These are phyloP conservation scores for Penicillium psychrosexuale DNA, from an alignment of 2,329 filamentous ascomycete species.

Conservation along the genomic window DNA sequence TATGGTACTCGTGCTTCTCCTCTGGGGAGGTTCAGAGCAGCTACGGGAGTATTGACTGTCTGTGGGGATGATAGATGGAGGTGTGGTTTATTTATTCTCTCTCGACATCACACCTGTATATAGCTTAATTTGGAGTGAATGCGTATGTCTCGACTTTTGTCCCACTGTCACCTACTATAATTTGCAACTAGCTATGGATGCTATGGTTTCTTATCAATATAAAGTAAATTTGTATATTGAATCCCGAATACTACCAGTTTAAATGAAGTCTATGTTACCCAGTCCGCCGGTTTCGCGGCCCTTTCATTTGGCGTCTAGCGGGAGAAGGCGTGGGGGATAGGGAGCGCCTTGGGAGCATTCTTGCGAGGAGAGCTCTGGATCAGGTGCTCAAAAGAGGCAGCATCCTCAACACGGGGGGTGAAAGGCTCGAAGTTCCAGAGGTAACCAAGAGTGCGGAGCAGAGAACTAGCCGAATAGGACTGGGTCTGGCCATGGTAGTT, in stretches of 20 bases:
- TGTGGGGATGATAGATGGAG: conserved; percentile 1
- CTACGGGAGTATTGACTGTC: conserved; percentile 4
- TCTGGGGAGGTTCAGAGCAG: conserved; percentile 2
- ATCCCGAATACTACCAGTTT: no score
- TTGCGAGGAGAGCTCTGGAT: conserved; percentile 4
- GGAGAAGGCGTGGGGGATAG: no score
- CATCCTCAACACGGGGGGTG: conserved; percentile 25
- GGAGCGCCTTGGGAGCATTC: no score
- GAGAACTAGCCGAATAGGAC: conserved; percentile 30
- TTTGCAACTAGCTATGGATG: no score
- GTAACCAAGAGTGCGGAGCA: conserved; percentile 31
- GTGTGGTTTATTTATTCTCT: conserved; percentile 10
- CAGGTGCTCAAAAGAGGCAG: conserved; percentile 31
- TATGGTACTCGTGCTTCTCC: background rate
- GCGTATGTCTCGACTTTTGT: background rate
- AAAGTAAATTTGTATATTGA: no score
- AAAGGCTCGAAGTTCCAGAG: conserved; percentile 36
- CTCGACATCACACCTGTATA: background rate
- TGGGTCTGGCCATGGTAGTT: conserved; percentile 18
- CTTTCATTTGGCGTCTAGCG: no score
- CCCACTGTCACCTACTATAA: no score
- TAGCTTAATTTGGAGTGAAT: background rate
- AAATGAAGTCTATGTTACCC: no score
- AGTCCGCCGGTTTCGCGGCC: no score
- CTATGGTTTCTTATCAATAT: no score